Conservation (phyloP, 2,329 filamentous ascomycete species). For the Fusarium neocosmosporiellum region DNA sequence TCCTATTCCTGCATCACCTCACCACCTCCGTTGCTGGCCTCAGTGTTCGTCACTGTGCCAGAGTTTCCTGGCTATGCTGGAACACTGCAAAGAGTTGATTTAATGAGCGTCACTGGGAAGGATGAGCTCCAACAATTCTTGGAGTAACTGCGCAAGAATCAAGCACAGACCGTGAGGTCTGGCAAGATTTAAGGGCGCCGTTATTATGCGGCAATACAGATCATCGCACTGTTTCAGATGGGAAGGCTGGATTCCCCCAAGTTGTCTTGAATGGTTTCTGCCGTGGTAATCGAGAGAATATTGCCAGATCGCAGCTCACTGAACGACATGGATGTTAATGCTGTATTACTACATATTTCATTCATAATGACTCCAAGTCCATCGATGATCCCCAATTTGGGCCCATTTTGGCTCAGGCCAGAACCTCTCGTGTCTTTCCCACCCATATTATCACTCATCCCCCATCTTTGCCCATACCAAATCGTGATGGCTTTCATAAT, state of each 20-base stretch:
- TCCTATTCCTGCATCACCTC: neutral
- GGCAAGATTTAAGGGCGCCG: neutral
- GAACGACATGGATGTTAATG: neutral
- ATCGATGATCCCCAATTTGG: too few species aligned
- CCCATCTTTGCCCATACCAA: neutral
- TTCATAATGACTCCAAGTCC: neutral
- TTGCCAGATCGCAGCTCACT: too few species aligned
- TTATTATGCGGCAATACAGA: neutral
- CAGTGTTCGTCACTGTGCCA: neutral
- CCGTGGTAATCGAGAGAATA: neutral
- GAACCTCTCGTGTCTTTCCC: neutral
- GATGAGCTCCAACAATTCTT: neutral
- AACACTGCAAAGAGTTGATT: neutral
- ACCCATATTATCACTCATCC: too few species aligned
- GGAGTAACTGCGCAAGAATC: neutral
- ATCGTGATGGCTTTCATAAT: neutral
- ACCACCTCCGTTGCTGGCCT: neutral
- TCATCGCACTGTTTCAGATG: neutral
- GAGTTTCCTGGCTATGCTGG: neutral
- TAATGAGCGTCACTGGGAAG: neutral
- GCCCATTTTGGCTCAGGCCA: too few species aligned
- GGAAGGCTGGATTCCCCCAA: neutral
- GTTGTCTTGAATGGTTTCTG: neutral
- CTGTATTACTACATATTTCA: neutral
- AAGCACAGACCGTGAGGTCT: neutral